phyloP scores from a whole-genome alignment of 1,284 basidiomycete genomes.

The Cutaneotrichosporon sp. region DNA sequence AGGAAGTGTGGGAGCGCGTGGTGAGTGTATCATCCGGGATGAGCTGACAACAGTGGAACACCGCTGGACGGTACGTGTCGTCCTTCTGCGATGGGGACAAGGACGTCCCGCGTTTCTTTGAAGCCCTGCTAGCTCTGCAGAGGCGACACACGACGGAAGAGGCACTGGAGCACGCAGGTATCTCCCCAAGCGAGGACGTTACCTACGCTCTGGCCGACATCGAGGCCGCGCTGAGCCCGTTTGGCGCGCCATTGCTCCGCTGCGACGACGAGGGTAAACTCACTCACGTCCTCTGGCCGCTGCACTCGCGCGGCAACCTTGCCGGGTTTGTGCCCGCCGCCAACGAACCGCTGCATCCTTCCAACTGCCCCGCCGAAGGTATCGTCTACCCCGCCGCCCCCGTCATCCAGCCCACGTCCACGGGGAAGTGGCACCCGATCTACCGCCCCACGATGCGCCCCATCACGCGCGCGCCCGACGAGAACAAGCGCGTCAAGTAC shows the following conservation, averaged over 20 bases:
- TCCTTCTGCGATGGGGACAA: constrained; percentile 25
- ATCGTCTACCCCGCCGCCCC: constrained; percentile 41
- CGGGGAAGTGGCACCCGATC: constrained; percentile 40
- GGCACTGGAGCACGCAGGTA: constrained; percentile 38
- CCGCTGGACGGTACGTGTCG: constrained; percentile 41
- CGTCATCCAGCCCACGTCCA: constrained; percentile 20
- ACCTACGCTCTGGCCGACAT: constrained; percentile 40
- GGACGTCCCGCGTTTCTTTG: constrained; percentile 35
- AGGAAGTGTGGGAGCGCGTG: constrained; percentile 45
- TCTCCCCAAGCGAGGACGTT: constrained; percentile 41
- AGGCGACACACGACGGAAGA: constrained; percentile 22
- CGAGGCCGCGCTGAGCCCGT: constrained; percentile 22
- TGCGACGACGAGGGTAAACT: constrained; percentile 36
- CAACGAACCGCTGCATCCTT: constrained; percentile 1
- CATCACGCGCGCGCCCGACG: constrained; percentile 37
- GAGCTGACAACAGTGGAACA: constrained; percentile 38
- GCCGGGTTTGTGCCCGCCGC: constrained; percentile 29
- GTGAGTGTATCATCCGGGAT: constrained; percentile 26
- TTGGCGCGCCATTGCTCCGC: constrained; percentile 23
- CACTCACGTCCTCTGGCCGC: constrained; percentile 35
- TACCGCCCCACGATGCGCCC: constrained; percentile 41
- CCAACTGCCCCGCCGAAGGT: constrained; percentile 42
- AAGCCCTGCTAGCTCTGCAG: constrained; percentile 35
- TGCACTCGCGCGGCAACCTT: constrained; percentile 33
- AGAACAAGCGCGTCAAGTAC: constrained; percentile 28